These are phyloP conservation scores for Leccinum uliginosum DNA, from an alignment of 768 basidiomycete species.

Conservation along the genomic window DNA sequence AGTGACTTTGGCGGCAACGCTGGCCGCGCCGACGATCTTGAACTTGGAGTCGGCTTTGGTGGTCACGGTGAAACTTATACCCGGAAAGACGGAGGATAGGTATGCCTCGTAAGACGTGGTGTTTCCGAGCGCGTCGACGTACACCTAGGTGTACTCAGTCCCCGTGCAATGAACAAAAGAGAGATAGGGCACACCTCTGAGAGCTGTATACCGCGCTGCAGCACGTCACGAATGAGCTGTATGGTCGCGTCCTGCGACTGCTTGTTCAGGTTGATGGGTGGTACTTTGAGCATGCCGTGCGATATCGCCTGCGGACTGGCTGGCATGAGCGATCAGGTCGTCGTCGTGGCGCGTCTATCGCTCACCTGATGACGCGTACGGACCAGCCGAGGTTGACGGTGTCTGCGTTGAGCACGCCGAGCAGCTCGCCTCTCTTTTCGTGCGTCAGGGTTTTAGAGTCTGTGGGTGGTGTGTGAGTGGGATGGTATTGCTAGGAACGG, in stretches of 20 bases:
- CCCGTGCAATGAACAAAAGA: background rate
- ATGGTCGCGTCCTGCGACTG: conserved; percentile 90
- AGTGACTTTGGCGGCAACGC: conserved; percentile 97
- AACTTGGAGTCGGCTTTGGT: conserved; percentile 94
- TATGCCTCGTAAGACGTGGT: conserved; percentile 82
- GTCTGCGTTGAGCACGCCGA: conserved; percentile 66
- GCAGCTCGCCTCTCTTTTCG: conserved; percentile 58
- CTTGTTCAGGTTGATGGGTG: conserved; percentile 81
- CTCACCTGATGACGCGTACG: conserved; percentile 68
- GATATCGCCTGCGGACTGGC: conserved; percentile 85
- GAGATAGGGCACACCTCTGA: conserved; percentile 53
- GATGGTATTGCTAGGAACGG: background rate
- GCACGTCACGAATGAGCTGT: conserved; percentile 77
- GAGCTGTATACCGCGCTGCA: conserved; percentile 75
- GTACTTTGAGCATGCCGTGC: conserved; percentile 80
- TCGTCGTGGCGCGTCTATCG: background rate
- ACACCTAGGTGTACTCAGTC: conserved; percentile 50
- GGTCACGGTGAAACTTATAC: conserved; percentile 82
- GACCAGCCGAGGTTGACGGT: conserved; percentile 76
- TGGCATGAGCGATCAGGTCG: conserved; percentile 6
- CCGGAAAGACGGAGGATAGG: conserved; percentile 76
- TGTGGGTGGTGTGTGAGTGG: conserved; percentile 28
- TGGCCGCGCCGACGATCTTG: conserved; percentile 96
- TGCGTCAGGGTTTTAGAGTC: conserved; percentile 91
- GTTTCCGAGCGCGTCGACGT: conserved; percentile 91